Conservation (phyloP, 139 green algal species). For the Pseudopediastrum boryanum region DNA sequence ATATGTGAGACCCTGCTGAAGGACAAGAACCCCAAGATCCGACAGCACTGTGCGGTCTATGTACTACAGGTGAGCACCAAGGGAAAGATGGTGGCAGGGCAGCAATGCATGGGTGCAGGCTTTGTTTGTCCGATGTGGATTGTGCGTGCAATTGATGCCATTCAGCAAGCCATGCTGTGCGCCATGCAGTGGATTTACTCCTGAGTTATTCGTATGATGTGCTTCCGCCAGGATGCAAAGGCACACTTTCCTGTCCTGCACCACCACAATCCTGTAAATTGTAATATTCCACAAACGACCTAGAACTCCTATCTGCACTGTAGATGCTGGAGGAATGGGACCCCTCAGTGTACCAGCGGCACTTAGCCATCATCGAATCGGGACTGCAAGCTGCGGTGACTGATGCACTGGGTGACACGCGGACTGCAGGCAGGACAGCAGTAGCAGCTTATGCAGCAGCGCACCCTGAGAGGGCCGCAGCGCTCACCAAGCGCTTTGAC, state of each 20-base stretch:
- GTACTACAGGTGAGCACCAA: conserved; percentile 44
- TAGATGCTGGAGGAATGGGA: conserved; percentile 64
- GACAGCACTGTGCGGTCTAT: conserved; percentile 49
- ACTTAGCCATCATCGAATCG: conserved; percentile 54
- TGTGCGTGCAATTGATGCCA: no score
- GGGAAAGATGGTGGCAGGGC: no score
- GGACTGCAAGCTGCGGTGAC: conserved; percentile 45
- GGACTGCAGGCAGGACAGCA: conserved; percentile 41
- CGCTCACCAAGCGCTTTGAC: conserved; percentile 54
- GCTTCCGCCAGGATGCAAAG: no score
- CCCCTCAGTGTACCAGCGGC: conserved; percentile 30
- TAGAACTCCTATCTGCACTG: not conserved
- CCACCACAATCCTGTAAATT: no score
- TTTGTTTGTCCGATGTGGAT: no score
- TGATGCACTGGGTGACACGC: conserved; percentile 57
- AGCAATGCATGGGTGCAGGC: no score
- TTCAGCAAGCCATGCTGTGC: no score
- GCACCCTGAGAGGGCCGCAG: conserved; percentile 36
- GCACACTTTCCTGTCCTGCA: no score
- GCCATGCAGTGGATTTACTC: no score
- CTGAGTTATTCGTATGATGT: no score
- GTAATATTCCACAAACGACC: no score
- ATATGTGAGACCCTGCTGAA: conserved; percentile 48
- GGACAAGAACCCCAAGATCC: conserved; percentile 71
- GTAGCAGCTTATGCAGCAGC: conserved; percentile 57